Evolutionary conservation across 1,139 yeast genomes (phyloP).

Genomic region (Pichia cactophila): DNA sequence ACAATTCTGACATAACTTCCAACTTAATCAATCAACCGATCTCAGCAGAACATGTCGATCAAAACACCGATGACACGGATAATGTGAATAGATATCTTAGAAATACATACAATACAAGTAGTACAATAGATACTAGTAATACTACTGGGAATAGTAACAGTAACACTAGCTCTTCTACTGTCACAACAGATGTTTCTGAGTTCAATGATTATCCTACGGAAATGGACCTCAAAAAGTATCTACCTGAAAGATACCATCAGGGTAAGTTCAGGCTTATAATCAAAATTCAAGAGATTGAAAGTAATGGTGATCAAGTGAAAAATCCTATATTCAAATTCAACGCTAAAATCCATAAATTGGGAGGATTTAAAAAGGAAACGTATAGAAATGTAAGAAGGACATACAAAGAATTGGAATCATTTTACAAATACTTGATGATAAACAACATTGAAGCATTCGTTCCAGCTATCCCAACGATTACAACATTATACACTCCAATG

Average conservation of each 20-base stretch:
- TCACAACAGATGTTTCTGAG: slow-evolving; percentile 12
- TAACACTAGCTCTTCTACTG: slow-evolving; percentile 1
- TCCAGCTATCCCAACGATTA: slow-evolving; percentile 74
- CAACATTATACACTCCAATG: slow-evolving; percentile 71
- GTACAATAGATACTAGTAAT: background rate
- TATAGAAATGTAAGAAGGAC: slow-evolving; percentile 79
- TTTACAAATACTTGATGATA: slow-evolving; percentile 69
- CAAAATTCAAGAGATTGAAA: slow-evolving; percentile 40
- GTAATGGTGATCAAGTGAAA: slow-evolving; percentile 35
- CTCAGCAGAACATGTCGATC: background rate
- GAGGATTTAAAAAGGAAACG: slow-evolving; percentile 62
- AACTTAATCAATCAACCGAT: slow-evolving; percentile 10
- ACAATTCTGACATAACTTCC: slow-evolving; percentile 13
- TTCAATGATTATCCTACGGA: slow-evolving; percentile 29
- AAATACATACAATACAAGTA: background rate
- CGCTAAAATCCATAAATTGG: slow-evolving; percentile 40
- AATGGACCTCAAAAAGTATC: slow-evolving; percentile 35
- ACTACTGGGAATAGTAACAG: background rate
- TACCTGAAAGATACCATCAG: slow-evolving; percentile 44
- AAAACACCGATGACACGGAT: background rate
- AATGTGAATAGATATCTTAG: background rate
- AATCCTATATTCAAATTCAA: slow-evolving; percentile 44
- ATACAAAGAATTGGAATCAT: slow-evolving; percentile 64
- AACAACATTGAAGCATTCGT: slow-evolving; percentile 90
- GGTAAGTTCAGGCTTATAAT: slow-evolving; percentile 27